phyloP scores from a whole-genome alignment of 2,329 filamentous ascomycete species.

The Lecanoromycetidae sp. region DNA sequence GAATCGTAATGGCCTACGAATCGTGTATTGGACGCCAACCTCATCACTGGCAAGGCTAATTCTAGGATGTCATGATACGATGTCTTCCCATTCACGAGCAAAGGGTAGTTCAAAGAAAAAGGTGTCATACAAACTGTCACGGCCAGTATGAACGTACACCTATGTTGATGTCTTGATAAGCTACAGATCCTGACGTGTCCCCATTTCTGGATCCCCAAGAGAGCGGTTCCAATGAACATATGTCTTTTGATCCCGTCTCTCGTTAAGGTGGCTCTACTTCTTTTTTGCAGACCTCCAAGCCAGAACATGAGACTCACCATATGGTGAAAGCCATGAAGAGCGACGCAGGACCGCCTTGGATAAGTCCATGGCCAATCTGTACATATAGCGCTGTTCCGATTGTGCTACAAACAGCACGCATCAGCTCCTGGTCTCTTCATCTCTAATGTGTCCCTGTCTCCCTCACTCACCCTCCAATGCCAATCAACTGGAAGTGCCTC shows the following conservation, averaged over 20 bases:
- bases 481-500: conserved; percentile 36
- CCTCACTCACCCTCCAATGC: conserved; percentile 32
- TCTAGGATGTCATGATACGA: too few species aligned
- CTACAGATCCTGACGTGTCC: background rate
- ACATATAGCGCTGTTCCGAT: conserved; percentile 16
- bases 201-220: too few species aligned
- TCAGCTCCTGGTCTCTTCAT: background rate
- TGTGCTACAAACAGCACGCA: background rate
- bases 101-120: conserved; percentile 6
- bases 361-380: conserved; percentile 25
- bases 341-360: conserved; percentile 32
- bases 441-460: background rate
- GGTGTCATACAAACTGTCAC: conserved; percentile 34
- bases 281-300: too few species aligned
- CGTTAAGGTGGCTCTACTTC: too few species aligned
- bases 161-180: conserved; percentile 20
- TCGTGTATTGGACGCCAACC: too few species aligned
- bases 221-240: too few species aligned
- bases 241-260: too few species aligned
- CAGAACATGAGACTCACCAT: conserved; percentile 28
- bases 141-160: conserved; percentile 34
- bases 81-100: background rate
- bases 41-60: too few species aligned
- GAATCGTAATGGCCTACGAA: too few species aligned
- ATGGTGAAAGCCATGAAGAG: conserved; percentile 35